A percentile compares a stretch with the other conserved stretches of the same genome.
These are phyloP conservation scores for Corinectria fuckeliana DNA, from an alignment of 2,329 filamentous ascomycete species.

Conservation along the genomic window DNA sequence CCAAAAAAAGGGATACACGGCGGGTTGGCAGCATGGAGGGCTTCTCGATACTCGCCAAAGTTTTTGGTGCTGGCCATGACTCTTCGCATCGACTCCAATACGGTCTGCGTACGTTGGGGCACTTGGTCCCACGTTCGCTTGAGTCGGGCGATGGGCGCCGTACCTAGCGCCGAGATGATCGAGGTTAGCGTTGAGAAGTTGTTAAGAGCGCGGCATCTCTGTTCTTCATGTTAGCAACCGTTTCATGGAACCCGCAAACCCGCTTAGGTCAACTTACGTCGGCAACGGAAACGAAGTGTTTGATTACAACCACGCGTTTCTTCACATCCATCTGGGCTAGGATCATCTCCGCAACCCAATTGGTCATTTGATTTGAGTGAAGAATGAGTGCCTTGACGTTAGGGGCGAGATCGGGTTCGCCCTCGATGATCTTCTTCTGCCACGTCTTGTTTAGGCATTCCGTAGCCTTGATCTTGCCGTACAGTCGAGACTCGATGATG, in stretches of 20 bases:
- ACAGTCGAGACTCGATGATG: slow-evolving; percentile 93
- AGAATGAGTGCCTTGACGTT: slow-evolving; percentile 97
- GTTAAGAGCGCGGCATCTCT: slow-evolving; percentile 94
- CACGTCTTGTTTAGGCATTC: slow-evolving; percentile 99
- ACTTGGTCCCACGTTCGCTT: slow-evolving; percentile 95
- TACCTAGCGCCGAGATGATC: slow-evolving; percentile 94
- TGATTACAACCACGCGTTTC: slow-evolving; percentile 95
- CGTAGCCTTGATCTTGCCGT: slow-evolving; percentile 93
- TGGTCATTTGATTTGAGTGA: slow-evolving; percentile 98
- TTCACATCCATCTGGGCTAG: slow-evolving; percentile 92
- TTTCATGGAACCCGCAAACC: background rate
- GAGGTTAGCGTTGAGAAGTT: slow-evolving; percentile 98
- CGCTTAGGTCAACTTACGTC: slow-evolving; percentile 70
- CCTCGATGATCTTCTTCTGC: slow-evolving; percentile 90
- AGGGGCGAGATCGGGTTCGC: slow-evolving; percentile 82
- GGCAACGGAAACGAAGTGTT: slow-evolving; percentile 95
- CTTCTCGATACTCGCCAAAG: slow-evolving; percentile 95
- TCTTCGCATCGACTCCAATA: slow-evolving; percentile 88
- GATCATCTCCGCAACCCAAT: slow-evolving; percentile 99
- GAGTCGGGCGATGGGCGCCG: slow-evolving; percentile 91
- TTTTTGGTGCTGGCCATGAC: slow-evolving; percentile 98
- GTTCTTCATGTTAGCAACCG: slow-evolving; percentile 22
- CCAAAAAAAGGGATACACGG: slow-evolving; percentile 99
- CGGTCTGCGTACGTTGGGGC: slow-evolving; percentile 79
- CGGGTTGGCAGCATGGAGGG: slow-evolving; percentile 89